phyloP scores from a whole-genome alignment of 768 basidiomycete genomes.

The Tulasnella sp. region DNA sequence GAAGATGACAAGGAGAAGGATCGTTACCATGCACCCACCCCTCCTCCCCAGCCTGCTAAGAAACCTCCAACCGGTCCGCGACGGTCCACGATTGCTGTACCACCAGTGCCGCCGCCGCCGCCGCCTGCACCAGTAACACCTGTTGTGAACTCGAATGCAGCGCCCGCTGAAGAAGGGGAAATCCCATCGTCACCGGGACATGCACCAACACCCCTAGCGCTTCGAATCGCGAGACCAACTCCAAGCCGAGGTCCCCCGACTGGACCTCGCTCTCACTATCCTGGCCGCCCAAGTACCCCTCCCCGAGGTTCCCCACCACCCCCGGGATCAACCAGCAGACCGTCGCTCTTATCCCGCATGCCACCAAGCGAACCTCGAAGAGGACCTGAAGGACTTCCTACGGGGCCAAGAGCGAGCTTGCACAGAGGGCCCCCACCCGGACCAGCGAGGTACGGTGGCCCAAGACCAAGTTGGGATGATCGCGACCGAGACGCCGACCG shows the following conservation, averaged over 20 bases:
- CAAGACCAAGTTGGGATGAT: not conserved
- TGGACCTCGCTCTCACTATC: not conserved
- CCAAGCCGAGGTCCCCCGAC: not conserved
- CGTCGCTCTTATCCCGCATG: not conserved
- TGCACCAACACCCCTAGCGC: not conserved
- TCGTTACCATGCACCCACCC: not conserved
- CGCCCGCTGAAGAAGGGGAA: conserved; percentile 9
- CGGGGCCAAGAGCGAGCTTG: too few relatives aligned
- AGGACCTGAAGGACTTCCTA: too few relatives aligned
- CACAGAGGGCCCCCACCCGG: not conserved
- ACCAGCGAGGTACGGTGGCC: not conserved
- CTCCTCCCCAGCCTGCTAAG: not conserved
- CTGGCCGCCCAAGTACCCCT: not conserved
- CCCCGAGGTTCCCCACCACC: not conserved
- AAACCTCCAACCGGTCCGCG: conserved; percentile 7
- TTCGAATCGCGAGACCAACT: not conserved
- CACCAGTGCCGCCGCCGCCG: not conserved
- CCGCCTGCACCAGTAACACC: not conserved
- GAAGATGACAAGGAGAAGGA: not conserved
- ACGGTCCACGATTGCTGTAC: not conserved
- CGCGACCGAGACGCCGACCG: not conserved
- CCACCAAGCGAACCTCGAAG: conserved; percentile 6
- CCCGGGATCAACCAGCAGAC: not conserved
- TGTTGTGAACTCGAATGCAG: not conserved
- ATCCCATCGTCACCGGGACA: conserved; percentile 4